These are phyloP conservation scores for Tagetes patula DNA, from an alignment of 129 eudicot species.

Conservation along the genomic window DNA sequence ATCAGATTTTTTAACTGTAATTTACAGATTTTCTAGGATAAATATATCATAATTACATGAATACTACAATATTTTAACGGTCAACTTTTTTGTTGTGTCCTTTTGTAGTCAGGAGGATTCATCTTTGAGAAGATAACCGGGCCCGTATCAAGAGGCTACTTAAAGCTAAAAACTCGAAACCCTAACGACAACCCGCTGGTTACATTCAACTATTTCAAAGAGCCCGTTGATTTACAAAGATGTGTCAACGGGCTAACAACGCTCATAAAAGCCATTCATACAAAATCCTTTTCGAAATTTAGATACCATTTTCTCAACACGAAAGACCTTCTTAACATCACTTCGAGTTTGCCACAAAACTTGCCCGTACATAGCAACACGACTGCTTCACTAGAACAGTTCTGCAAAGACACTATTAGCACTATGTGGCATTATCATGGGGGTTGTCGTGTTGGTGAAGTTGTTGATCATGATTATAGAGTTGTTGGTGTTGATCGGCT, in stretches of 20 bases:
- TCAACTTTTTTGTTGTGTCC: too few species aligned
- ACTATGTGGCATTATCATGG: conserved; percentile 81
- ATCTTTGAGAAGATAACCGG: conserved; percentile 57
- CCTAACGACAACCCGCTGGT: conserved; percentile 50
- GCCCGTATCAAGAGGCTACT: conserved; percentile 56
- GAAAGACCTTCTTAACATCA: conserved; percentile 48
- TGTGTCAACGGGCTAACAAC: conserved; percentile 53
- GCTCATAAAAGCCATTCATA: conserved; percentile 40
- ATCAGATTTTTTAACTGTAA: neutral
- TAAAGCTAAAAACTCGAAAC: conserved; percentile 40
- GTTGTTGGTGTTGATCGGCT: conserved; percentile 55
- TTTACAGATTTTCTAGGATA: too few species aligned
- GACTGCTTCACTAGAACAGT: conserved; percentile 49
- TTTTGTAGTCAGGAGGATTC: conserved; percentile 56
- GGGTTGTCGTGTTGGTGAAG: conserved; percentile 58
- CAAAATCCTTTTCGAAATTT: conserved; percentile 46
- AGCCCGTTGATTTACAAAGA: conserved; percentile 50
- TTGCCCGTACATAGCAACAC: conserved; percentile 49
- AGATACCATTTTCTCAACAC: conserved; percentile 26
- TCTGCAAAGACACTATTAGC: conserved; percentile 58
- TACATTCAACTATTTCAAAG: conserved; percentile 65
- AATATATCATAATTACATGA: too few species aligned
- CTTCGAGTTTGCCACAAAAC: conserved; percentile 44
- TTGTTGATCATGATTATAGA: conserved; percentile 55
- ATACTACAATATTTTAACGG: too few species aligned